Base-by-base conservation (phyloP, 306 rosid species). In the Cercis canadensis region DNA sequence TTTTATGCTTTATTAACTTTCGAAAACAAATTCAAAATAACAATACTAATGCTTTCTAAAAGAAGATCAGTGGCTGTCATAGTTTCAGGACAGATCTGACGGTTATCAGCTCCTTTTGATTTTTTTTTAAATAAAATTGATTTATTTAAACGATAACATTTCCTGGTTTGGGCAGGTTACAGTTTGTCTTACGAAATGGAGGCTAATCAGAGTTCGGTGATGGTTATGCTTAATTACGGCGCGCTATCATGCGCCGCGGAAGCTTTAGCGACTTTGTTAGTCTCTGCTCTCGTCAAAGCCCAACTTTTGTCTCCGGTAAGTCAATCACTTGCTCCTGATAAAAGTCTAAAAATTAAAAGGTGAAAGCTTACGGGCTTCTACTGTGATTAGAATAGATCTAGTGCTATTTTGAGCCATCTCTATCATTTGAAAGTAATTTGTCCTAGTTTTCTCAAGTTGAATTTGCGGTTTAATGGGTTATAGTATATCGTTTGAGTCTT, bases 251-350 rank as follows among this genome's bases (percentile, higher is more conserved):
- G 82, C 89, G 96, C 90, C 36, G 77, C 60, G 69, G 87, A 87
- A 43, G 87, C 81, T 8, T 58, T 89, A 17, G 78, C 76, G 7
- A 81, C 89, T 72, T 62, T 87, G 78, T 68, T 91, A n/a, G 70
- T 82, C 65, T 83, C 96, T 57, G 82, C 90, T 76, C 75, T 92
- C 72, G 70, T 92, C 77, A 86, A 82, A 74, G 65, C 79, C 80
- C 83, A 83, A 24, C 87, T 83, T 36, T 64, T 83, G 78, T 86
- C 71, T 61, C 79, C 79, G 84, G 97, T 89, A 79, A 83, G 85
- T 78, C 3, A 0, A 51, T 67, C 5, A 9, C 60, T 51, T 45
- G 56, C 0, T 37, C 40, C 18, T 34, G n/a, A n/a, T n/a, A n/a
- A n/a, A n/a, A n/a, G n/a, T n/a, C n/a, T n/a, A n/a, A n/a, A n/a